These are phyloP conservation scores for Kernera saxatilis DNA, from an alignment of 345 rosid genomes.

Conservation along the genomic window DNA sequence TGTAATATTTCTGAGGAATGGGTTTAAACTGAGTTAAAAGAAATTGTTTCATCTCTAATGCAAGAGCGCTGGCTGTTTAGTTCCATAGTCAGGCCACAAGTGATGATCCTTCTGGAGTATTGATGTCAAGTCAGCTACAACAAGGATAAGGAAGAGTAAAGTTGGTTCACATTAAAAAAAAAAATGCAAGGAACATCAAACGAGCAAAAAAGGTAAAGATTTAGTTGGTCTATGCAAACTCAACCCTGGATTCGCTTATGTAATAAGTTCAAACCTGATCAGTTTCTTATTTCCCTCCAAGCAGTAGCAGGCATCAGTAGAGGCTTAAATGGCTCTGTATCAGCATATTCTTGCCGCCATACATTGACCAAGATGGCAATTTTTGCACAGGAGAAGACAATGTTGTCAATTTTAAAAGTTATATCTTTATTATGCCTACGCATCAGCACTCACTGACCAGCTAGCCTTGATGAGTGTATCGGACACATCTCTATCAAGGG, in stretches of 20 bases:
- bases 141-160: background rate
- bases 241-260: background rate
- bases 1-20: conserved; percentile 13
- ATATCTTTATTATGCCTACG: conserved; percentile 1
- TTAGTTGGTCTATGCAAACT: conserved; percentile 3
- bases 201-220: background rate
- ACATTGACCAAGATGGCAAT: background rate
- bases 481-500: conserved; percentile 74
- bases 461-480: conserved; percentile 50
- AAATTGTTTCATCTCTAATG: background rate
- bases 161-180: background rate
- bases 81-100: background rate
- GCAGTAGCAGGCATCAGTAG: conserved; percentile 16
- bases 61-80: background rate
- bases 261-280: conserved; percentile 35
- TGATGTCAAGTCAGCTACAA: background rate
- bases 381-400: conserved; percentile 3
- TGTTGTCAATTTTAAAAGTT: background rate
- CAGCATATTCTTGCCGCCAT: conserved; percentile 8
- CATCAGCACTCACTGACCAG: conserved; percentile 19
- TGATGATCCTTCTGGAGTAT: conserved; percentile 7
- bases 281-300: conserved; percentile 3
- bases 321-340: background rate
- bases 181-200: background rate
- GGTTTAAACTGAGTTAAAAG: background rate